Evolutionary conservation across 768 basidiomycete species (phyloP).

Genomic region (Lentinus brumalis): DNA sequence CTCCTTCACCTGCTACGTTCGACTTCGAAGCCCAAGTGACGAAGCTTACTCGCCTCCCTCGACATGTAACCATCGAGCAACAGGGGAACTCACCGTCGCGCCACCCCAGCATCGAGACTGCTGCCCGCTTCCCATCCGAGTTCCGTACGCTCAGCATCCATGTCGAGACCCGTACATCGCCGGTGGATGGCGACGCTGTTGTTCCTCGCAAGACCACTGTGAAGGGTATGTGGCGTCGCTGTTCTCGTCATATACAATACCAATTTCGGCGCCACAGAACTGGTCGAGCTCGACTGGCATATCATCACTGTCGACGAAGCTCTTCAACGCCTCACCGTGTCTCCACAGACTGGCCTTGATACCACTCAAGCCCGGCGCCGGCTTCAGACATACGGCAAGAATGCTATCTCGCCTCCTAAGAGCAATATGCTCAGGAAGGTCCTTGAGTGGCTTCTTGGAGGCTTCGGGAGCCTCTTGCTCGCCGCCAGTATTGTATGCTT

Average conservation of each 20-base stretch:
- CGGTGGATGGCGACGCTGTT: background rate
- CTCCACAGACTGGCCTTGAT: conserved; percentile 51
- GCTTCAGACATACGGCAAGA: conserved; percentile 46
- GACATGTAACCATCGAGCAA: background rate
- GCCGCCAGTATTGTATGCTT: conserved; percentile 56
- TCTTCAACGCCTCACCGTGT: conserved; percentile 20
- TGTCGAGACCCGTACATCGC: conserved; percentile 2
- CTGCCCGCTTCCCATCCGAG: background rate
- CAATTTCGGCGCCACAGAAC: background rate
- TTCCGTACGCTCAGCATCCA: conserved; percentile 2
- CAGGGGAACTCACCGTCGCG: background rate
- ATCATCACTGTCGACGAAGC: conserved; percentile 7
- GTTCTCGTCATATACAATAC: background rate
- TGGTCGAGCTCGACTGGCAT: conserved; percentile 1
- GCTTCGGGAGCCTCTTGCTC: conserved; percentile 48
- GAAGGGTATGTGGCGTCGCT: background rate
- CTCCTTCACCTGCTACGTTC: background rate
- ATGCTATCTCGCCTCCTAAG: conserved; percentile 51
- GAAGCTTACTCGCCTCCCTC: background rate
- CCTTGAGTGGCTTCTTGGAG: conserved; percentile 31
- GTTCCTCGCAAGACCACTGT: background rate
- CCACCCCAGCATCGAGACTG: background rate
- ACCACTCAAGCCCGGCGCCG: conserved; percentile 47
- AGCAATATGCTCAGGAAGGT: conserved; percentile 46
- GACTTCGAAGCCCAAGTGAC: conserved; percentile 1